Conservation (phyloP, 2,329 filamentous ascomycete species). For the Chaetomiaceae sp. region DNA sequence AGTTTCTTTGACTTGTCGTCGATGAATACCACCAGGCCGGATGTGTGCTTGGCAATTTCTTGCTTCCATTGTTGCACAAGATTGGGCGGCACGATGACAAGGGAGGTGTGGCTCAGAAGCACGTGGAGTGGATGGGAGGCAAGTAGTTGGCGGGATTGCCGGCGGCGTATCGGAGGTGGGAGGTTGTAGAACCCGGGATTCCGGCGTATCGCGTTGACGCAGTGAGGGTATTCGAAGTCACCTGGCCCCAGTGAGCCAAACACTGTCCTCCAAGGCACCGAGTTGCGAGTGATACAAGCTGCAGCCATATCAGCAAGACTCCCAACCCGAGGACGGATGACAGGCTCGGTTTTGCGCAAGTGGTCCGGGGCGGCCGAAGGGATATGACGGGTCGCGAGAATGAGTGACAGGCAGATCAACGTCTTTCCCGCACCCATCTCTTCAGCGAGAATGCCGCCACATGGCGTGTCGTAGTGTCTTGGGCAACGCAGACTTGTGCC, state of each 20-base stretch:
- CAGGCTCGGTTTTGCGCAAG: constrained; percentile 42
- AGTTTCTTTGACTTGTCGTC: constrained; percentile 52
- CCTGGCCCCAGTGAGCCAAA: constrained; percentile 48
- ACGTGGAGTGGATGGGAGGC: constrained; percentile 44
- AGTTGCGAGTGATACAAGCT: constrained; percentile 58
- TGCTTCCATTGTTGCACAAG: constrained; percentile 77
- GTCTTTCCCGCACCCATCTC: constrained; percentile 86
- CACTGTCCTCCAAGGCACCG: constrained; percentile 65
- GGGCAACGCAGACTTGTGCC: constrained; percentile 61
- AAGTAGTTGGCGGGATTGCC: constrained; percentile 33
- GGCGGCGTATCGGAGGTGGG: constrained; percentile 39
- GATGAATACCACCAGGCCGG: constrained; percentile 58
- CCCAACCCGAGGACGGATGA: constrained; percentile 44
- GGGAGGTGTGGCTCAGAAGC: constrained; percentile 61
- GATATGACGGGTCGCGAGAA: constrained; percentile 70
- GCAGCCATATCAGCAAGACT: constrained; percentile 74
- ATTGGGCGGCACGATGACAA: constrained; percentile 80
- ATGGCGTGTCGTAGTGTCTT: constrained; percentile 65
- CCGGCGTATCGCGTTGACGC: constrained; percentile 51
- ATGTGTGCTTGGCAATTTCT: constrained; percentile 75
- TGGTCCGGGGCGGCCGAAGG: constrained; percentile 61
- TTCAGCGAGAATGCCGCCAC: constrained; percentile 74
- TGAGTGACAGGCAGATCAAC: constrained; percentile 71
- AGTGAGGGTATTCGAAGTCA: constrained; percentile 49
- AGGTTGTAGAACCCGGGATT: constrained; percentile 58